Evolutionary conservation across 768 basidiomycete species (phyloP).

Genomic region (Lenzites betulinus): DNA sequence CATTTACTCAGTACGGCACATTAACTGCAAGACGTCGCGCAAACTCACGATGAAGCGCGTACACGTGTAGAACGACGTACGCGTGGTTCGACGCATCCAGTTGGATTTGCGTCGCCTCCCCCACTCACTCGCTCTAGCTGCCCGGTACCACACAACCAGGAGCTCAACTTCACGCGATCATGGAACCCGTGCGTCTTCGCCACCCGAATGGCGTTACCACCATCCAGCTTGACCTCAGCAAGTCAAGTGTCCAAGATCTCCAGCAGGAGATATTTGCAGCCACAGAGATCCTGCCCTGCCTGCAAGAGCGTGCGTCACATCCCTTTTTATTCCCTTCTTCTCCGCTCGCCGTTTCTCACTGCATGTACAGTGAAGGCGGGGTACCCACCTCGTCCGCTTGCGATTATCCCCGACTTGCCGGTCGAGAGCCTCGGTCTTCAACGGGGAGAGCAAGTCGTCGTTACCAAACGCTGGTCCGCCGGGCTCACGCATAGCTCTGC

Average conservation of each 20-base stretch:
- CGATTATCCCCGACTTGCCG: conserved; percentile 71
- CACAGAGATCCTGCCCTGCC: conserved; percentile 71
- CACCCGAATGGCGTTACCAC: conserved; percentile 85
- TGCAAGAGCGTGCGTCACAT: conserved; percentile 72
- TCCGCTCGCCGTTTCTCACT: not conserved
- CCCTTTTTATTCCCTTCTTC: not conserved
- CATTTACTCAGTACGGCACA: too few relatives aligned
- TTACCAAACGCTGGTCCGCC: conserved; percentile 45
- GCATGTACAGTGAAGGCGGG: conserved; percentile 68
- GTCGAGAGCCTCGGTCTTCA: conserved; percentile 76
- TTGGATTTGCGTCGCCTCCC: too few relatives aligned
- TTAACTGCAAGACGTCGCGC: too few relatives aligned
- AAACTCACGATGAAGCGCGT: too few relatives aligned
- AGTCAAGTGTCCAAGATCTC: conserved; percentile 71
- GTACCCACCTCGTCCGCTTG: conserved; percentile 80
- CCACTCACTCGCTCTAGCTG: too few relatives aligned
- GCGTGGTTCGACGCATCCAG: too few relatives aligned
- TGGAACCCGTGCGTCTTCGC: conserved; percentile 78
- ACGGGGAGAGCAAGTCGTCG: conserved; percentile 85
- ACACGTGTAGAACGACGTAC: too few relatives aligned
- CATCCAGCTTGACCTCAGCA: conserved; percentile 60
- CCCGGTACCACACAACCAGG: too few relatives aligned
- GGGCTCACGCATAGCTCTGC: conserved; percentile 9
- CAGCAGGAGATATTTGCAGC: conserved; percentile 67
- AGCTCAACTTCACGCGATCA: conserved; percentile 35